Percentiles rank a stretch among this genome's conserved stretches.
Conservation (phyloP, 164 flowering plant species). For the Annona squamosa region DNA sequence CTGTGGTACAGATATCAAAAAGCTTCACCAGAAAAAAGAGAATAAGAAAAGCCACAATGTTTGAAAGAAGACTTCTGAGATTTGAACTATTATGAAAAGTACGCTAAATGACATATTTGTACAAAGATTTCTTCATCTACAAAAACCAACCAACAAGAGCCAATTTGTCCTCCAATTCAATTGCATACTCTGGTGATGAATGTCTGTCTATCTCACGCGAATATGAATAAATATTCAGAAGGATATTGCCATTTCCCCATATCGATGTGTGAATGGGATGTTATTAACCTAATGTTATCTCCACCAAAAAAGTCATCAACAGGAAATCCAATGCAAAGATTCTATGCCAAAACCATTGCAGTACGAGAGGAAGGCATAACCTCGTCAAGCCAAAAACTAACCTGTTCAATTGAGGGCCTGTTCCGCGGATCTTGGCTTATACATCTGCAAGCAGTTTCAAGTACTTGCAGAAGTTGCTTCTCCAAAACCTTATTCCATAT, state of each 20-base stretch:
- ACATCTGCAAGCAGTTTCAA: constrained; percentile 64
- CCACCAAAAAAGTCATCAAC: neutral
- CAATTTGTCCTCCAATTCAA: neutral
- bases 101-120: neutral
- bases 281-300: neutral
- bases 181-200: neutral
- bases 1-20: no score
- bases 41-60: no score
- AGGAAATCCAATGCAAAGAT: neutral
- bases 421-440: constrained; percentile 48
- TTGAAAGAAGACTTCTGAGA: neutral
- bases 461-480: constrained; percentile 48
- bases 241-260: neutral
- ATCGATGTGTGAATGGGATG: neutral
- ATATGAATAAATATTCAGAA: neutral
- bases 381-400: constrained; percentile 56
- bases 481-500: constrained; percentile 42
- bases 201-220: neutral
- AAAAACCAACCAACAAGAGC: neutral
- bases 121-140: neutral
- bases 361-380: constrained; percentile 7
- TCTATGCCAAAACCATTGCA: neutral
- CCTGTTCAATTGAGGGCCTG: constrained; percentile 66
- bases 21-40: no score
- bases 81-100: neutral